These are phyloP conservation scores for Grosmannia clavigera DNA, from an alignment of 2,329 filamentous ascomycete genomes.

Conservation along the genomic window DNA sequence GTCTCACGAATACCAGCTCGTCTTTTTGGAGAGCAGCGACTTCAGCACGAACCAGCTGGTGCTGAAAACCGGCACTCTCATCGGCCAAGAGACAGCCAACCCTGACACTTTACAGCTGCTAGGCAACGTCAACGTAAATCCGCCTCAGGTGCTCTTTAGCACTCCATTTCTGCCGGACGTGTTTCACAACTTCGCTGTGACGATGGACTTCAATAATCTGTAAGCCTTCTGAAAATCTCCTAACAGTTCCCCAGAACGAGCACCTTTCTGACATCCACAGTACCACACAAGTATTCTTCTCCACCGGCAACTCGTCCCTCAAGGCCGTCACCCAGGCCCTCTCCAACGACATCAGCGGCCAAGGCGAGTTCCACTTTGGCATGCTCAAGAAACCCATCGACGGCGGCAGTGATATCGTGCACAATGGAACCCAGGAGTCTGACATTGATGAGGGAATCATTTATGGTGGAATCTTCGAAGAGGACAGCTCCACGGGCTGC, in stretches of 20 bases:
- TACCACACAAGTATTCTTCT: conserved; percentile 46
- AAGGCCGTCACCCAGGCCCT: conserved; percentile 31
- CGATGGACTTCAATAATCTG: conserved; percentile 43
- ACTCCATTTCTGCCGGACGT: conserved; percentile 34
- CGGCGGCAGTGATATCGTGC: conserved; percentile 29
- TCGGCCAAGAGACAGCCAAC: conserved; percentile 23
- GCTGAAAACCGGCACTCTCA: conserved; percentile 42
- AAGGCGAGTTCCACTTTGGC: conserved; percentile 51
- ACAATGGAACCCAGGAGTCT: conserved; percentile 33
- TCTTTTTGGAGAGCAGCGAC: conserved; percentile 34
- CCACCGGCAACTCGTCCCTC: conserved; percentile 31
- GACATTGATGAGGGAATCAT: conserved; percentile 40
- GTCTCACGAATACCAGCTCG: conserved; percentile 48
- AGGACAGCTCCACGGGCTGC: conserved; percentile 31
- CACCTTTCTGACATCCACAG: conserved; percentile 20
- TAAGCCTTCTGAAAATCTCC: conserved; percentile 19
- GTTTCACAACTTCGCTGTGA: conserved; percentile 52
- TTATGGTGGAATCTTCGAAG: conserved; percentile 39
- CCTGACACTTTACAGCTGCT: conserved; percentile 32
- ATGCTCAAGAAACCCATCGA: conserved; percentile 48
- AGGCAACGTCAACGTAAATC: conserved; percentile 32
- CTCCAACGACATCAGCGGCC: conserved; percentile 39
- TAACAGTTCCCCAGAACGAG: neutral
- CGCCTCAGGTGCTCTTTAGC: conserved; percentile 35
- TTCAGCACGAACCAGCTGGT: conserved; percentile 39